A percentile compares a stretch with the other conserved stretches of the same genome.
Evolutionary conservation across 2,329 filamentous ascomycete species (phyloP).

Genomic region (Berkeleyomyces rouxiae): DNA sequence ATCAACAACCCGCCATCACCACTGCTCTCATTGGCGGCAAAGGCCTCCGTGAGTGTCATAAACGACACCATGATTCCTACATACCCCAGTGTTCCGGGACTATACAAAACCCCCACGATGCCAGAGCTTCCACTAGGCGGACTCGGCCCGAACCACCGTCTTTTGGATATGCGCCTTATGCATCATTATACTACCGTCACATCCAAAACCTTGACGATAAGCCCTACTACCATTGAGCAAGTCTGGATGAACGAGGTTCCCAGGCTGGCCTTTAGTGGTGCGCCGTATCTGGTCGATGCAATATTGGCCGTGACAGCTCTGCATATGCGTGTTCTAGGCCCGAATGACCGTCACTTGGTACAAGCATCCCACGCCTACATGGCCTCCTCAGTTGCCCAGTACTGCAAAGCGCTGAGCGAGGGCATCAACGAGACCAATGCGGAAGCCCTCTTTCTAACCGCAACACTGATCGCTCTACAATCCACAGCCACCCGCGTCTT

Average conservation of each 20-base stretch:
- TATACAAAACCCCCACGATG: conserved; percentile 20
- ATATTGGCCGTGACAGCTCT: conserved; percentile 48
- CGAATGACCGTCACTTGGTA: conserved; percentile 42
- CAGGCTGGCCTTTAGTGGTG: conserved; percentile 41
- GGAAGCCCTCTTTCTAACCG: conserved; percentile 45
- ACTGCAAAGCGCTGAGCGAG: conserved; percentile 36
- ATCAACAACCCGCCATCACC: conserved; percentile 14
- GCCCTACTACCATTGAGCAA: conserved; percentile 32
- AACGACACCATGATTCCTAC: conserved; percentile 11
- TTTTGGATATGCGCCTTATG: conserved; percentile 45
- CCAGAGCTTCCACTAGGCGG: conserved; percentile 10
- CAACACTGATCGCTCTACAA: conserved; percentile 50
- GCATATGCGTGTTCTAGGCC: conserved; percentile 39
- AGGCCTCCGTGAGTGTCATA: conserved; percentile 17
- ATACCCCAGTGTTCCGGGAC: conserved; percentile 18
- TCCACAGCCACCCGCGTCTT: conserved; percentile 47
- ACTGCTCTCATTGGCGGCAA: conserved; percentile 6
- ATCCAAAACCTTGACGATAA: conserved; percentile 40
- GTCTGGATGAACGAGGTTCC: conserved; percentile 47
- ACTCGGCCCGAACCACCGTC: conserved; percentile 19
- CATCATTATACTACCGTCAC: conserved; percentile 48
- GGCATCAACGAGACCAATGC: conserved; percentile 44
- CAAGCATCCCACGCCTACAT: conserved; percentile 49
- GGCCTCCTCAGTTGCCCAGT: conserved; percentile 44
- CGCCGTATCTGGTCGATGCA: conserved; percentile 43